Evolutionary conservation across 139 green algal species (phyloP), one percentile per base, ranked within the genome.

Genomic region (Haematococcus lacustris): DNA sequence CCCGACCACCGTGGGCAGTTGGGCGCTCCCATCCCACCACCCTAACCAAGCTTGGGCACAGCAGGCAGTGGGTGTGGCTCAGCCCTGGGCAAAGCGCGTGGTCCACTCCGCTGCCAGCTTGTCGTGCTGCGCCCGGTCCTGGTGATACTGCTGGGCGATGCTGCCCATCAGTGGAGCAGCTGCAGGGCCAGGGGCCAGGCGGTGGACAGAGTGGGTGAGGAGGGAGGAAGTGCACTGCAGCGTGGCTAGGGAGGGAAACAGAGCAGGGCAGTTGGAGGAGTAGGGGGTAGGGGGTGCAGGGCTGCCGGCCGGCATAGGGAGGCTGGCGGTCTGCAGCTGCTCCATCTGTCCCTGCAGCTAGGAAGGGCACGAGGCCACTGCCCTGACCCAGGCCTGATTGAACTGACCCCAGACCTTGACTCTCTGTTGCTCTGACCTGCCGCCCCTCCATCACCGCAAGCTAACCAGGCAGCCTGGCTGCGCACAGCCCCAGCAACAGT

Each of bases 21-120:
- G n/a, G n/a, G n/a, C n/a, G n/a, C n/a, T n/a, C n/a, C n/a, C n/a
- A n/a, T n/a, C n/a, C n/a, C n/a, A n/a, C n/a, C n/a, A n/a, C n/a
- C n/a, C n/a, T n/a, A n/a, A n/a, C n/a, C n/a, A n/a, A n/a, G n/a
- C n/a, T n/a, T n/a, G n/a, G n/a, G n/a, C n/a, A n/a, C n/a, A n/a
- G n/a, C n/a, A n/a, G n/a, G n/a, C n/a, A n/a, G n/a, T n/a, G n/a
- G n/a, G n/a, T n/a, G n/a, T n/a, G n/a, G n/a, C n/a, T 57, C 47
- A 93, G 35, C 78, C 79, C 78, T 90, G 82, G 21, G 93, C 93
- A 77, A 92, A 97, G 5, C 93, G 84, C 76, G 88, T 88, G 13
- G 89, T 94, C 93, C 93, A 98, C 70, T 98, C 93, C 25, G 87
- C 82, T 3, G 93, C 93, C 37, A 83, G 93, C 70, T 88, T 91